Base-by-base conservation (phyloP, 257 asterid species). In the Knoxia roxburghii region DNA sequence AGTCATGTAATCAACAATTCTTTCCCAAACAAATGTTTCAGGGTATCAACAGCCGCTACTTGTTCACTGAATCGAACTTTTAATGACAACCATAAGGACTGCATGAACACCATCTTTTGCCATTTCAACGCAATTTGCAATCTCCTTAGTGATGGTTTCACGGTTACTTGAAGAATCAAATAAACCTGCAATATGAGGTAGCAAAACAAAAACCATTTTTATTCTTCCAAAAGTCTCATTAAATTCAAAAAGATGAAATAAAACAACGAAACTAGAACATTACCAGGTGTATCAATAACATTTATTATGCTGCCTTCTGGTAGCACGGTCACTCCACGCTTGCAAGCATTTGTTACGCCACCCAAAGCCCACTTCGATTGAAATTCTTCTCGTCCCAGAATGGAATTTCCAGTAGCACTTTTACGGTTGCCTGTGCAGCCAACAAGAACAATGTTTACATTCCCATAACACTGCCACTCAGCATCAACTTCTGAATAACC, bases 231-330 rank as follows among this genome's bases (percentile, higher is more conserved):
- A n/a, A n/a, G n/a, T n/a, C n/a, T n/a, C n/a, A n/a, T n/a, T n/a
- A n/a, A n/a, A n/a, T n/a, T n/a, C n/a, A n/a, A n/a, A n/a, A n/a
- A n/a, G n/a, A 50, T 2, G 8, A 50, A 21, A 50, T 2, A 2
- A 6, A 17, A 21, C 24, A 35, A 65, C 32, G 1, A 49, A 21
- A 68, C 21, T 6, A 52, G 35, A 3, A 3, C 41, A 2, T 56
- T 33, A 86, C 89, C 92, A 0, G 96, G 96, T 1, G 95, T 87
- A 79, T 87, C 96, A n/a, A 89, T 87, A 65, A 89, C 91, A 56
- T 84, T 86, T 29, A 89, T 81, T 32, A 71, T 84, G 49, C 48
- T 79, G 33, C 89, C 91, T 56, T 87, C 89, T 39, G 73, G 77
- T 14, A 79, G 68, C 0, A 83, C 75, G 35, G 87, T 81, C n/a